Conservation (phyloP, 257 asterid species). For the Solanum pennellii region DNA sequence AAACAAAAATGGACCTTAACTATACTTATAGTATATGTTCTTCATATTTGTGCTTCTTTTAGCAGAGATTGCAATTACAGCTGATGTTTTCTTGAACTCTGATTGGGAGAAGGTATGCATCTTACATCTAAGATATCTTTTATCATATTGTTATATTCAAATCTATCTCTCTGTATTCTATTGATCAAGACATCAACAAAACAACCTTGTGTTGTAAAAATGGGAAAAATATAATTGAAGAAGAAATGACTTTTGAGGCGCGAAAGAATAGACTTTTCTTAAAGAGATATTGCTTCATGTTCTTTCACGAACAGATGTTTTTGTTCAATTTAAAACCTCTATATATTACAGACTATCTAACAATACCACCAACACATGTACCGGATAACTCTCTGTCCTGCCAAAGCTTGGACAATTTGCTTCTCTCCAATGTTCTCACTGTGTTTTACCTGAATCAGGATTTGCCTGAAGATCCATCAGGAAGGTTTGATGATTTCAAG, state of each 20-base stretch:
- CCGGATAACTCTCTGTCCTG: neutral
- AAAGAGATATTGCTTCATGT: neutral
- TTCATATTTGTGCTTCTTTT: conserved; percentile 31
- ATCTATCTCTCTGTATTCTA: neutral
- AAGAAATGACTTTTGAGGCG: neutral
- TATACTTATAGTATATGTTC: conserved; percentile 23
- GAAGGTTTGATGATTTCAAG: conserved; percentile 26
- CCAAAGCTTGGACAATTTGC: neutral
- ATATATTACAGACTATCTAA: too few relatives aligned
- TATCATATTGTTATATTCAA: neutral
- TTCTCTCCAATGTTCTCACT: neutral
- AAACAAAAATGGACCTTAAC: conserved; percentile 24
- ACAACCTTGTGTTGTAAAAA: neutral
- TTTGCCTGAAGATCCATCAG: conserved; percentile 27
- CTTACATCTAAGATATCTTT: neutral
- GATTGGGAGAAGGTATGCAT: conserved; percentile 36
- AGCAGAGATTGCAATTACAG: conserved; percentile 24
- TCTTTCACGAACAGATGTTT: too few relatives aligned
- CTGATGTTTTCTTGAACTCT: conserved; percentile 29
- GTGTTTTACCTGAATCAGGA: conserved; percentile 17
- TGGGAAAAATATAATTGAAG: neutral
- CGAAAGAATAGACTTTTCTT: neutral
- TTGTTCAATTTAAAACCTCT: too few relatives aligned
- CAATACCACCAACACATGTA: neutral
- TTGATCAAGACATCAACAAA: neutral